Evolutionary conservation across 2,329 filamentous ascomycete species (phyloP).

Genomic region (Xylaria sp.): DNA sequence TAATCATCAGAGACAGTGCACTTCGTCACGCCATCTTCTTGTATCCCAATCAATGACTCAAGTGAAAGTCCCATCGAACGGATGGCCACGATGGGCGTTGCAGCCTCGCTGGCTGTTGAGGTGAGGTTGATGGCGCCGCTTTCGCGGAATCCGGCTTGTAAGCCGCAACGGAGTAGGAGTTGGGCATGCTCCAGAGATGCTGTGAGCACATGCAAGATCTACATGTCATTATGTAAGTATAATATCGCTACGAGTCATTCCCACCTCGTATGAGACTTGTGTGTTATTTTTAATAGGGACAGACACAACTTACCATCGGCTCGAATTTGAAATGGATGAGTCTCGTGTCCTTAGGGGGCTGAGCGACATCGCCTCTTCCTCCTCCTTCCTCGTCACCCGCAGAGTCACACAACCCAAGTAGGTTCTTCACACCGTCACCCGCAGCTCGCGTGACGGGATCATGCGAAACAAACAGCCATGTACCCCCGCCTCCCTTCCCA

Average conservation of each 20-base stretch:
- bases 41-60: slow-evolving; percentile 80
- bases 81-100: slow-evolving; percentile 81
- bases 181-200: slow-evolving; percentile 81
- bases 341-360: slow-evolving; percentile 52
- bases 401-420: slow-evolving; percentile 50
- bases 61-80: slow-evolving; percentile 84
- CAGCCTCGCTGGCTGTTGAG: slow-evolving; percentile 50
- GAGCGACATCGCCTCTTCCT: slow-evolving; percentile 37
- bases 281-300: not conserved
- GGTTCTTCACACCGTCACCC: slow-evolving; percentile 35
- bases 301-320: slow-evolving; percentile 77
- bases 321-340: slow-evolving; percentile 91
- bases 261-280: not conserved
- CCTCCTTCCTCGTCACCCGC: slow-evolving; percentile 44
- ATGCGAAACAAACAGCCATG: slow-evolving; percentile 91
- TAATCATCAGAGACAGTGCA: slow-evolving; percentile 73
- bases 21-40: slow-evolving; percentile 54
- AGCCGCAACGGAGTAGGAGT: slow-evolving; percentile 76
- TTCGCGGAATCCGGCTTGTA: slow-evolving; percentile 88
- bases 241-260: not conserved
- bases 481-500: slow-evolving; percentile 85
- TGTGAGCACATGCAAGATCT: slow-evolving; percentile 91
- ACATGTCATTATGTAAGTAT: slow-evolving; percentile 14
- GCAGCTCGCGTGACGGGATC: slow-evolving; percentile 65
- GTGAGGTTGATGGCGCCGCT: slow-evolving; percentile 81